These are phyloP conservation scores for Rhodotorula mucilaginosa DNA, from an alignment of 1,284 basidiomycete species.

Conservation along the genomic window DNA sequence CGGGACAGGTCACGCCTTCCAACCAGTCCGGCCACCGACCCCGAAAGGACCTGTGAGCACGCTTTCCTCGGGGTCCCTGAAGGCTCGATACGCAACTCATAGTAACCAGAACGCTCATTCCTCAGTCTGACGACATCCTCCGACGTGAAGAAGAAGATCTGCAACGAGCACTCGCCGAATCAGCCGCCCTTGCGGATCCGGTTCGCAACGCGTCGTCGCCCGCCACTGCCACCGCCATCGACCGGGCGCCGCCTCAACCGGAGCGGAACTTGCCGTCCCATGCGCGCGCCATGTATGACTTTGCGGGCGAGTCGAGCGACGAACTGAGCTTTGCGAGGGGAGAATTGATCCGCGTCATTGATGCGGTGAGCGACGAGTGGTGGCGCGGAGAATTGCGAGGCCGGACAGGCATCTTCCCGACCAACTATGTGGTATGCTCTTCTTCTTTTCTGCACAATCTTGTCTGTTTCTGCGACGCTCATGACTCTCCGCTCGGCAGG, in stretches of 20 bases:
- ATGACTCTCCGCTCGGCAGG: conserved; percentile 62
- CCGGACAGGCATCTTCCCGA: conserved; percentile 94
- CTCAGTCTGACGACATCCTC: conserved; percentile 62
- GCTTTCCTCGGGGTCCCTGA: neutral
- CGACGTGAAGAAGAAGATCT: conserved; percentile 88
- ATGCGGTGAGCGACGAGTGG: conserved; percentile 96
- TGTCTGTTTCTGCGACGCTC: conserved; percentile 49
- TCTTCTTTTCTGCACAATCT: neutral
- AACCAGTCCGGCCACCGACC: neutral
- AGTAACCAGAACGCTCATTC: neutral
- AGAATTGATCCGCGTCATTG: conserved; percentile 93
- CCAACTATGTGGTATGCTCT: conserved; percentile 83
- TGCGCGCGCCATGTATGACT: conserved; percentile 81
- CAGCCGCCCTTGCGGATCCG: conserved; percentile 37
- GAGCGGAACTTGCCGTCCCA: neutral
- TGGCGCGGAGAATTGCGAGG: conserved; percentile 77
- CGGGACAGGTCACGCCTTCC: conserved; percentile 1
- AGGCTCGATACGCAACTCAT: no score
- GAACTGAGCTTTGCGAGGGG: conserved; percentile 91
- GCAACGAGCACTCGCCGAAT: conserved; percentile 78
- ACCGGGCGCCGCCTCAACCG: neutral
- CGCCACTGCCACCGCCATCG: neutral
- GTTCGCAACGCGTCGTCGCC: conserved; percentile 7
- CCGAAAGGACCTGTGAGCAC: neutral
- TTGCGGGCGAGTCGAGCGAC: conserved; percentile 81